phyloP scores from a whole-genome alignment of 2,329 filamentous ascomycete genomes.

The Thielaviopsis cerberus region DNA sequence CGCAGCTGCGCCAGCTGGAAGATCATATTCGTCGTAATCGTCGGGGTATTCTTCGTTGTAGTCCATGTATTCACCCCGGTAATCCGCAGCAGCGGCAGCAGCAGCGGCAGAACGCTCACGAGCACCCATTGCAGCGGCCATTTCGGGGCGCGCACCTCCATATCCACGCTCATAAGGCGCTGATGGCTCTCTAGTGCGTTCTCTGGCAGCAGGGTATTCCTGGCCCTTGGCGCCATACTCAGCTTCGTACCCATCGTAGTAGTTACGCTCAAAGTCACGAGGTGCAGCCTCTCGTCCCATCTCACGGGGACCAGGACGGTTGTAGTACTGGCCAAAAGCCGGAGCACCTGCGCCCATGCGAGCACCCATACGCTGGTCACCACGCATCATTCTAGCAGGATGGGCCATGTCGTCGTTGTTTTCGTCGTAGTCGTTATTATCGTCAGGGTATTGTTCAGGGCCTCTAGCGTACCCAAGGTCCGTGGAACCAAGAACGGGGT shows the following conservation, averaged over 20 bases:
- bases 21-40: slow-evolving; percentile 6
- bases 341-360: slow-evolving; percentile 6
- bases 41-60: slow-evolving; percentile 8
- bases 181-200: slow-evolving; percentile 3
- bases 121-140: not conserved
- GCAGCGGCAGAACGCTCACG: not conserved
- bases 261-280: slow-evolving; percentile 4
- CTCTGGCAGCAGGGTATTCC: not conserved
- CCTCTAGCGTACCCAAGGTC: slow-evolving; percentile 13
- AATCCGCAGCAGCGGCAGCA: slow-evolving; percentile 3
- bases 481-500: slow-evolving; percentile 16
- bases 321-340: slow-evolving; percentile 7
- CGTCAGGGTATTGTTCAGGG: slow-evolving; percentile 2
- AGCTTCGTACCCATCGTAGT: slow-evolving; percentile 8
- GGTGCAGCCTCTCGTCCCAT: slow-evolving; percentile 7
- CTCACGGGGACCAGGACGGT: not conserved
- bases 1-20: slow-evolving; percentile 7
- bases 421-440: not conserved
- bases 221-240: slow-evolving; percentile 5
- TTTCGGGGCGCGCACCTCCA: slow-evolving; percentile 1
- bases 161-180: slow-evolving; percentile 4
- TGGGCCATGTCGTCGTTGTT: slow-evolving; percentile 9
- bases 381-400: slow-evolving; percentile 6
- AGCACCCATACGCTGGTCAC: slow-evolving; percentile 3
- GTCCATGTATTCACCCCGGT: slow-evolving; percentile 4